Percentiles rank a stretch among this genome's conserved stretches.
Conservation (phyloP, 805 yeast species). For the Wickerhamiella brachini region DNA sequence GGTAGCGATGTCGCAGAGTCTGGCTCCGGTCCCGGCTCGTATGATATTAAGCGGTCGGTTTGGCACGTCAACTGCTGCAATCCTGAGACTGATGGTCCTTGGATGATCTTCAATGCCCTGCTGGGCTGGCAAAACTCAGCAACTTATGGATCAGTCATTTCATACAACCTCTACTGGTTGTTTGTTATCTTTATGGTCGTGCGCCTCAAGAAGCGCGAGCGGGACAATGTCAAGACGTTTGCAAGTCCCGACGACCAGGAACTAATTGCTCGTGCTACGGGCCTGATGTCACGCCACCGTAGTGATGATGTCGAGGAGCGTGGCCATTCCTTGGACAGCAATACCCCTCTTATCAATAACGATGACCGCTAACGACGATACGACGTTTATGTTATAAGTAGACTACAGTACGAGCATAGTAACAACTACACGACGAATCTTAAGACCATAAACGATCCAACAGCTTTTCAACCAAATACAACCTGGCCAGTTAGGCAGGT, state of each 20-base stretch:
- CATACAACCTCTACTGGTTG: slow-evolving; percentile 63
- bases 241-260: slow-evolving; percentile 9
- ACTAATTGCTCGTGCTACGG: slow-evolving; percentile 12
- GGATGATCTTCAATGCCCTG: slow-evolving; percentile 83
- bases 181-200: slow-evolving; percentile 32
- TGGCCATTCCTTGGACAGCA: slow-evolving; percentile 4
- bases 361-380: background rate
- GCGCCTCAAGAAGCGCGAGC: slow-evolving; percentile 32
- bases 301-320: background rate
- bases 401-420: background rate
- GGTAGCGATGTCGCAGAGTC: slow-evolving; percentile 80
- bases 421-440: background rate
- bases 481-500: slow-evolving; percentile 54
- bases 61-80: slow-evolving; percentile 97
- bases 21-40: slow-evolving; percentile 89
- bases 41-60: slow-evolving; percentile 60
- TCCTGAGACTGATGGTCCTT: slow-evolving; percentile 79
- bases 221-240: background rate
- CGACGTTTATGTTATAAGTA: background rate
- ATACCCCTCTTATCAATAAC: slow-evolving; percentile 4
- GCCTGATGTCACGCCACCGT: slow-evolving; percentile 1
- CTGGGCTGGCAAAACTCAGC: slow-evolving; percentile 94
- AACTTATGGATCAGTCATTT: slow-evolving; percentile 70
- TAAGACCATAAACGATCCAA: background rate
- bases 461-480: slow-evolving; percentile 16